Percentiles rank a stretch among this genome's conserved stretches.
Evolutionary conservation across 441 rosid genomes (phyloP).

Genomic region (Croton setiger): DNA sequence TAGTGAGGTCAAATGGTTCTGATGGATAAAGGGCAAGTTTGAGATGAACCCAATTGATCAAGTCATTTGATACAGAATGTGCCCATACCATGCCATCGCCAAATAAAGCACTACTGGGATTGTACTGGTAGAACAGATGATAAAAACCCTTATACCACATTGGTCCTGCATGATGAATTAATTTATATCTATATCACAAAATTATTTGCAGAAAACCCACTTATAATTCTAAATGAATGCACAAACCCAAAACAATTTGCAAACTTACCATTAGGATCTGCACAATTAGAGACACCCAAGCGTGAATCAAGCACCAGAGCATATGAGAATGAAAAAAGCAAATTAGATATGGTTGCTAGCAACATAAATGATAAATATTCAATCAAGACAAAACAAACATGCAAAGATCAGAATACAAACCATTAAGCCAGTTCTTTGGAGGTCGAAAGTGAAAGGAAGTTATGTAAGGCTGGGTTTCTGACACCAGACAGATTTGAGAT

Average conservation of each 20-base stretch:
- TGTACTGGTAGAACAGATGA: slow-evolving; percentile 88
- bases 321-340: not conserved
- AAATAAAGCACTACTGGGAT: slow-evolving; percentile 78
- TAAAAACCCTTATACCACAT: slow-evolving; percentile 79
- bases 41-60: slow-evolving; percentile 75
- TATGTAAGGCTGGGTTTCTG: slow-evolving; percentile 32
- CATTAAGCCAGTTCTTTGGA: slow-evolving; percentile 58
- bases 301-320: slow-evolving; percentile 14
- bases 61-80: slow-evolving; percentile 75
- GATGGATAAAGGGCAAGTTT: slow-evolving; percentile 68
- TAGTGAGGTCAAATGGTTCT: slow-evolving; percentile 62
- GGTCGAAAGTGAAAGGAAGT: slow-evolving; percentile 61
- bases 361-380: not conserved
- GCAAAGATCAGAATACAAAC: slow-evolving; percentile 21
- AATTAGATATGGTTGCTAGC: not conserved
- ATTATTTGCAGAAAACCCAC: not conserved
- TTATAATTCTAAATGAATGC: not conserved
- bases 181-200: not conserved
- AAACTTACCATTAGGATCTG: slow-evolving; percentile 68
- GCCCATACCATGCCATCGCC: slow-evolving; percentile 84
- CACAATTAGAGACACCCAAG: not conserved
- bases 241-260: not conserved
- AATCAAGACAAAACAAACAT: not conserved
- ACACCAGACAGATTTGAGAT: not conserved
- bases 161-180: slow-evolving; percentile 52